Evolutionary conservation across 1,284 basidiomycete species (phyloP).

Genomic region (Pseudozyma thailandica): DNA sequence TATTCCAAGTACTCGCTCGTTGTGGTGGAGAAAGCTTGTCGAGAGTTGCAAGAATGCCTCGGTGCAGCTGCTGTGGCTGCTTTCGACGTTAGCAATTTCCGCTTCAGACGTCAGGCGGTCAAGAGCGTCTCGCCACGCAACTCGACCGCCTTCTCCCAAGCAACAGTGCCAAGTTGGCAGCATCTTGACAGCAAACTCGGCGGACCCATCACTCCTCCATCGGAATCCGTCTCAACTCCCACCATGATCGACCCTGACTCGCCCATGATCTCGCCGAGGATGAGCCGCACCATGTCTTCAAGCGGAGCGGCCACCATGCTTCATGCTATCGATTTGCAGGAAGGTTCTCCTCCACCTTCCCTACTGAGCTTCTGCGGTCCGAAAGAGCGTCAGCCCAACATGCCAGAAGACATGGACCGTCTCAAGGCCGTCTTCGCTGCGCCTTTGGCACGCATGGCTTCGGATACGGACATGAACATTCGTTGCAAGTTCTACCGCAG

Average conservation of each 20-base stretch:
- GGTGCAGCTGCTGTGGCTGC: slow-evolving; percentile 34
- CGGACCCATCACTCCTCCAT: slow-evolving; percentile 29
- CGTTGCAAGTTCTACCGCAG: slow-evolving; percentile 35
- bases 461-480: slow-evolving; percentile 34
- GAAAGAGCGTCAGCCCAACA: slow-evolving; percentile 15
- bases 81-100: slow-evolving; percentile 40
- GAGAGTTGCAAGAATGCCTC: slow-evolving; percentile 30
- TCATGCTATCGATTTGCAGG: slow-evolving; percentile 22
- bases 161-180: slow-evolving; percentile 21
- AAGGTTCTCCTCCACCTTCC: slow-evolving; percentile 35
- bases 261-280: slow-evolving; percentile 30
- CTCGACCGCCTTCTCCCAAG: slow-evolving; percentile 11
- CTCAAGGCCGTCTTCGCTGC: slow-evolving; percentile 27
- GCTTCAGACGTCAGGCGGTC: slow-evolving; percentile 10
- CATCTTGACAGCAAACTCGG: slow-evolving; percentile 7
- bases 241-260: slow-evolving; percentile 24
- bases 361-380: slow-evolving; percentile 25
- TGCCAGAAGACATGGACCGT: slow-evolving; percentile 22
- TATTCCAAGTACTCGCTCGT: slow-evolving; percentile 25
- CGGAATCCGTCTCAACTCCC: slow-evolving; percentile 20
- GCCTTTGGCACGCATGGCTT: slow-evolving; percentile 21
- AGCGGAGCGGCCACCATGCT: slow-evolving; percentile 1
- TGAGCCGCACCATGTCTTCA: slow-evolving; percentile 32
- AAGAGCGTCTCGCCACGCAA: slow-evolving; percentile 20
- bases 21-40: slow-evolving; percentile 31